Evolutionary conservation across 2,329 filamentous ascomycete species (phyloP), one percentile per base, ranked within the genome.

Genomic region (Arthrobotrys musiformis): DNA sequence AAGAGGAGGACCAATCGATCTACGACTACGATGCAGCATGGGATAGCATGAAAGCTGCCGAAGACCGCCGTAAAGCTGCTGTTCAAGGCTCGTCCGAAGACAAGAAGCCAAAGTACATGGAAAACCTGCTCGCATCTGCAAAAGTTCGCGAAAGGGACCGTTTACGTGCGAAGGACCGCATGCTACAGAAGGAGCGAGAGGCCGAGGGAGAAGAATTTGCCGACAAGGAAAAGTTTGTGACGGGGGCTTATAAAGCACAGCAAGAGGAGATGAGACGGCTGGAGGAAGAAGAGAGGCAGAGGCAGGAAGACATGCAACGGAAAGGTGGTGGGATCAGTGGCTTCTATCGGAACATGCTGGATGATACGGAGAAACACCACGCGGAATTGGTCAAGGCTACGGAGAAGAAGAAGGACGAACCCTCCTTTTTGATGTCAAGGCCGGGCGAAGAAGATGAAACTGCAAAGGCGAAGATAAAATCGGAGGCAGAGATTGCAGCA

Each of bases 11-110:
- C 81, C 85, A 91, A 0, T 90, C 89, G 58, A 90, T 95, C 80
- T 95, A 94, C 85, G 92, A 95, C 84, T 96, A 95, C 84, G 93
- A 96, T 82, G 88, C 88, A 1, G 91, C 93, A 22, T 94, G 93
- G 84, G 92, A 94, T 80, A 91, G 90, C 0, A 86, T 94, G 44
- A 91, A 92, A 79, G 84, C 85, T 1, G 82, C 84, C 13, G 81
- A 82, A 2, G 88, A 89, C 15, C 87, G 89, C 74, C 87, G 89
- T 79, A 87, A 87, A 73, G 85, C 85, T 3, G 86, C 86, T 5
- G 85, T 85, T 54, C 85, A 86, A 50, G 85, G 85, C 66, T 87
- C 87, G 63, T 87, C 88, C 2, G 84, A 85, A 1, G 88, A 90
- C 81, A 86, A 89, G 44, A 89, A 89, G 80, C 91, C 92, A 0